Percentiles rank a stretch among this genome's conserved stretches.
Evolutionary conservation across 2,329 filamentous ascomycete genomes (phyloP).

Genomic region (Penicillium sp.): DNA sequence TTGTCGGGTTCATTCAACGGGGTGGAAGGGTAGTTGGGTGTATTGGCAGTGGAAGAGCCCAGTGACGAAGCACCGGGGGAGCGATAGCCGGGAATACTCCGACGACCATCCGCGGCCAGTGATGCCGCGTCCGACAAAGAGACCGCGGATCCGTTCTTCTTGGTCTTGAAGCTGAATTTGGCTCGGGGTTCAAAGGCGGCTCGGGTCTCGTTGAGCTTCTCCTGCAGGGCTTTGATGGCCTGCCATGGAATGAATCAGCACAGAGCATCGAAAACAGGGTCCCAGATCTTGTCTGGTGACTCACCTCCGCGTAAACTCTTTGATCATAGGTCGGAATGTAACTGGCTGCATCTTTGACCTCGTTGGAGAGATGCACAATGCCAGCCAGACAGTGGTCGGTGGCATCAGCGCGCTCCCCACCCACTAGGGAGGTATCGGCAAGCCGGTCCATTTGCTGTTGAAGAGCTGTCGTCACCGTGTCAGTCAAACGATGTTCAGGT

Average conservation of each 20-base stretch:
- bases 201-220: slow-evolving; percentile 67
- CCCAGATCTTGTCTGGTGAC: not conserved
- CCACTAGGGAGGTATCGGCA: slow-evolving; percentile 54
- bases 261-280: not conserved
- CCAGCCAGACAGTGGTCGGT: slow-evolving; percentile 72
- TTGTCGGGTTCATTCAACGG: slow-evolving; percentile 32
- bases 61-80: slow-evolving; percentile 39
- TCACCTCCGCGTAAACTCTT: slow-evolving; percentile 72
- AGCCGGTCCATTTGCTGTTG: slow-evolving; percentile 70
- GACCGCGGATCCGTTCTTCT: slow-evolving; percentile 50
- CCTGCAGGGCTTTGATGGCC: slow-evolving; percentile 73
- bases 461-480: slow-evolving; percentile 51
- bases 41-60: slow-evolving; percentile 33
- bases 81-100: slow-evolving; percentile 38
- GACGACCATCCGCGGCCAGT: slow-evolving; percentile 45
- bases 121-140: slow-evolving; percentile 53
- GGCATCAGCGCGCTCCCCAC: slow-evolving; percentile 72
- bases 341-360: slow-evolving; percentile 75
- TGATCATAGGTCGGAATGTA: slow-evolving; percentile 87
- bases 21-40: slow-evolving; percentile 33
- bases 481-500: slow-evolving; percentile 17
- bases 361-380: slow-evolving; percentile 73
- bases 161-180: slow-evolving; percentile 75
- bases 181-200: slow-evolving; percentile 64
- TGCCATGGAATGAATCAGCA: slow-evolving; percentile 29